Conservation (phyloP, 345 rosid genomes). For the Kernera saxatilis region DNA sequence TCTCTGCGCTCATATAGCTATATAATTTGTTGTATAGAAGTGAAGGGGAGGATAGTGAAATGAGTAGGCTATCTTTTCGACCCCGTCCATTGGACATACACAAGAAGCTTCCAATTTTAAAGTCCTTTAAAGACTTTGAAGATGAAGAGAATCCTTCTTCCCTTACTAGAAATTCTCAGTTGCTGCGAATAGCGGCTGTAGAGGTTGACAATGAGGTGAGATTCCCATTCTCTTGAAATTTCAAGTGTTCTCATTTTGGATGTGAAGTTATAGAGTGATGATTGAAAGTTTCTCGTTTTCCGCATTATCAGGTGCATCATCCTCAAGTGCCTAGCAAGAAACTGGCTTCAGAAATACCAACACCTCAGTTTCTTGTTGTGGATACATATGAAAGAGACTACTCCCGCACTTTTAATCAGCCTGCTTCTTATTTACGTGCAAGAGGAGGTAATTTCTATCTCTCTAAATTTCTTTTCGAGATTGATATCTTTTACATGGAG, state of each 20-base stretch:
- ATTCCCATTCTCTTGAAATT: neutral
- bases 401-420: constrained; percentile 65
- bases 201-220: constrained; percentile 55
- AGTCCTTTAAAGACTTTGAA: constrained; percentile 83
- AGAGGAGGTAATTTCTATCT: constrained; percentile 65
- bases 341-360: constrained; percentile 76
- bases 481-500: neutral
- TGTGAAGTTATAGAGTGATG: neutral
- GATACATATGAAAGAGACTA: constrained; percentile 93
- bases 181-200: constrained; percentile 45
- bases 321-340: constrained; percentile 55
- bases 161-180: constrained; percentile 64
- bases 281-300: neutral
- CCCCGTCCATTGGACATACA: constrained; percentile 94
- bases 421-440: constrained; percentile 83
- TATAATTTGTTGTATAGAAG: neutral
- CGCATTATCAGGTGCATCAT: constrained; percentile 39
- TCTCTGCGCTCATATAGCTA: neutral
- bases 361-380: constrained; percentile 80
- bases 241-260: neutral
- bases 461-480: neutral
- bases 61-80: constrained; percentile 90
- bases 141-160: constrained; percentile 80
- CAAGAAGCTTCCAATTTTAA: constrained; percentile 92
- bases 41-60: constrained; percentile 19